A percentile compares a stretch with the other conserved stretches of the same genome.
phyloP scores from a whole-genome alignment of 192 early-diverging fungal genomes.

The Rhizophlyctis rosea region DNA sequence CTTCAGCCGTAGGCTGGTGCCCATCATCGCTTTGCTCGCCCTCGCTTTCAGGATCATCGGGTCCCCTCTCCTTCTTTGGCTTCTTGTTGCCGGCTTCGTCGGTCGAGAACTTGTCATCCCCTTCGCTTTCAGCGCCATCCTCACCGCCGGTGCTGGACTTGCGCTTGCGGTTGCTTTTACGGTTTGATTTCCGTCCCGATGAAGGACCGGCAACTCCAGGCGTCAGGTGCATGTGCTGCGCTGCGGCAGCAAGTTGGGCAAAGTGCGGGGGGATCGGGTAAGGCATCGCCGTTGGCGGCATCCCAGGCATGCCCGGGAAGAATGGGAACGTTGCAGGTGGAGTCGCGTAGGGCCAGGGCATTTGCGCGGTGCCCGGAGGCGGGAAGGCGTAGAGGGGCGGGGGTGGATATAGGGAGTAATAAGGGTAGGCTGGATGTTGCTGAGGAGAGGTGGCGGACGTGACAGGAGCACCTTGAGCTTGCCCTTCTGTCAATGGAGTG shows the following conservation, averaged over 20 bases:
- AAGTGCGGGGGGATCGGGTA: neutral
- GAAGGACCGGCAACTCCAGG: no score
- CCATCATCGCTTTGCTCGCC: conserved; percentile 22
- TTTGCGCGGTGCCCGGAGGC: neutral
- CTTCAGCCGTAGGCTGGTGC: conserved; percentile 12
- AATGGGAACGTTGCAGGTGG: neutral
- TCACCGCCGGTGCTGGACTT: neutral
- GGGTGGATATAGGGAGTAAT: neutral
- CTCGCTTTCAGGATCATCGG: no score
- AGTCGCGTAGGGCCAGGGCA: neutral
- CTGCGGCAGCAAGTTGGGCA: neutral
- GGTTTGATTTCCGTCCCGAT: no score
- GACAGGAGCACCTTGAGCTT: neutral
- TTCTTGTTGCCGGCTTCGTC: neutral
- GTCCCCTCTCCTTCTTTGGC: no score
- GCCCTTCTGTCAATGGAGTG: neutral
- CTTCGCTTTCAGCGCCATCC: neutral
- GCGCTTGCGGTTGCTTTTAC: neutral
- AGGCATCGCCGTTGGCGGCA: neutral
- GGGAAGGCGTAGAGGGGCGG: neutral
- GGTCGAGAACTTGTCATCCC: neutral
- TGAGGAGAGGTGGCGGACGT: neutral
- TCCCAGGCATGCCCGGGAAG: neutral
- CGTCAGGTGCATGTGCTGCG: no score
- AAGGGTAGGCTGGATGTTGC: neutral